A percentile compares a stretch with the other conserved stretches of the same genome.
Evolutionary conservation across 345 rosid genomes (phyloP).

Genomic region (Citrus australasica): DNA sequence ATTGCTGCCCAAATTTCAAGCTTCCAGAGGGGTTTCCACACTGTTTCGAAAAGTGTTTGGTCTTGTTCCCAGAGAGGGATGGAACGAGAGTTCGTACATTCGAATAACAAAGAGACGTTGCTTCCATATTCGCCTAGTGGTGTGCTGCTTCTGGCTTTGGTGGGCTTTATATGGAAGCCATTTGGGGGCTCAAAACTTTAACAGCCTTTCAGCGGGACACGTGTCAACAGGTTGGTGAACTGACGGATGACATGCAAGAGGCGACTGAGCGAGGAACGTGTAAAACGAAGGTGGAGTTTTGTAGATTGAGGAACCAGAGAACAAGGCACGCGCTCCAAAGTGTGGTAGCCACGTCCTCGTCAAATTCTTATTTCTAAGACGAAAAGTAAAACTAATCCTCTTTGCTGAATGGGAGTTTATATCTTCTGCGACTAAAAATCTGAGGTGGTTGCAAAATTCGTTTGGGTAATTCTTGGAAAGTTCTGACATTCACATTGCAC

Average conservation of each 20-base stretch:
- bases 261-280: neutral
- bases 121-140: neutral
- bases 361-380: neutral
- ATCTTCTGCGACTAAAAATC: neutral
- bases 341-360: neutral
- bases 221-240: neutral
- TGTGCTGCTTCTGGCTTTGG: neutral
- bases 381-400: neutral
- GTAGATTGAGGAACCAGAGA: neutral
- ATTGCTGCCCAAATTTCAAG: neutral
- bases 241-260: neutral
- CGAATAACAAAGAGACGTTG: neutral
- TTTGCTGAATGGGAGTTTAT: neutral
- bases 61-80: neutral
- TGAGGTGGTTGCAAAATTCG: neutral
- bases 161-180: neutral
- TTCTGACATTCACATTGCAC: neutral
- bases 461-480: neutral
- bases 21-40: neutral
- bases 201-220: neutral
- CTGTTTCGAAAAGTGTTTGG: neutral
- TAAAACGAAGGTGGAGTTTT: neutral
- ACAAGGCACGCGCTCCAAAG: constrained; percentile 10
- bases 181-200: constrained; percentile 3
- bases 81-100: neutral